Base-by-base conservation (phyloP, 129 eudicot species). In the Oenanthe sinensis region DNA sequence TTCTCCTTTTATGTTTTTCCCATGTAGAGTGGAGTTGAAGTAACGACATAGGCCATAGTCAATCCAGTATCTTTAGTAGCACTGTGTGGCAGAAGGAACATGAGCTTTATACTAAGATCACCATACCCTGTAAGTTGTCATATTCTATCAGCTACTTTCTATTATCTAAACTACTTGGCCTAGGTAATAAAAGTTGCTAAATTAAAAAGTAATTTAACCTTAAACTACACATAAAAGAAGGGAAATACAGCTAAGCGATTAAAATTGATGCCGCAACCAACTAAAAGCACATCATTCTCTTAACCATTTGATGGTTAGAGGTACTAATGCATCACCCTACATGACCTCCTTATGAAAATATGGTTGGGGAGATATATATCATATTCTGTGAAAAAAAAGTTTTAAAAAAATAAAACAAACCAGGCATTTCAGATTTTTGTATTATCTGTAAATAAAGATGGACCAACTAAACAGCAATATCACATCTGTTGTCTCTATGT, bases 11-110 rank as follows among this genome's bases (percentile, higher is more conserved):
- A 60, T 60, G 72, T 67, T 43, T 13, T 44, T 72, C 16, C 17
- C 76, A 72, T 22, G 11, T 12, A 43, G 76, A 72, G 76, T 72
- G 48, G 76, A 72, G 48, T 44, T 72, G 52, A 72, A 72, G 54
- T 44, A 24, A 72, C 28, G 13, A 4, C 26, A 11, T 43, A 40
- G 16, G 5, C 30, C 45, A 11, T n/a, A 42, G 7, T 30, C 20
- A 3, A 24, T 30, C 19, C 14, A 60, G 13, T 60, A 13, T n/a
- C 68, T 60, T 60, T 60, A 30, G 1, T 67, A 30, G 72, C 15
- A 24, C 12, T 20, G 68, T 60, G 30, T 60, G 4, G 33, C 68
- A 67, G 72, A 67, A 67, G 72, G 72, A 67, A 67, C 42, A 12
- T 26, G 19, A 30, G 10, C 72, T 67, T 67, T 67, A 67, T 30